Conservation (phyloP, 164 flowering plant species). For the Warburgia ugandensis region DNA sequence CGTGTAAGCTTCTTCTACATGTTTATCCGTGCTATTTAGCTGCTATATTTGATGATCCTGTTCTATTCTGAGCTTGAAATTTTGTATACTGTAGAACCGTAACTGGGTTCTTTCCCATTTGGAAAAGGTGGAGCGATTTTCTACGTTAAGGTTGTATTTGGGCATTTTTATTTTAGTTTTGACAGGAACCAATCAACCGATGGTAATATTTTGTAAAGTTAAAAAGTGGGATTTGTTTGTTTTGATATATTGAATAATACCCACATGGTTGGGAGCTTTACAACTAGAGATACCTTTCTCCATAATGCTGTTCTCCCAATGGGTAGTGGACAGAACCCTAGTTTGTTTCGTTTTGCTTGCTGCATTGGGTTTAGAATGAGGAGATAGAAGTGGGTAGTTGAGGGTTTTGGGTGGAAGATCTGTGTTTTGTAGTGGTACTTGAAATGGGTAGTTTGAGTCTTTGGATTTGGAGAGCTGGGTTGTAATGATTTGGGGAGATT, state of each 20-base stretch:
- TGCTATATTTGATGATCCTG: too few relatives aligned
- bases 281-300: constrained; percentile 54
- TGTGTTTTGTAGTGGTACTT: constrained; percentile 6
- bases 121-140: too few relatives aligned
- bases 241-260: constrained; percentile 25
- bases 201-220: constrained; percentile 17
- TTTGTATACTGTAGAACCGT: constrained; percentile 4
- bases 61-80: background rate
- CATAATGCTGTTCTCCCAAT: constrained; percentile 29
- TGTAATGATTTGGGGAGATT: constrained; percentile 11
- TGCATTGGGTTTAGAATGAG: constrained; percentile 23
- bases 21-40: background rate
- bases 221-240: constrained; percentile 17
- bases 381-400: constrained; percentile 12
- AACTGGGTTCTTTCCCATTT: constrained; percentile 1
- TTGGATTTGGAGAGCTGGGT: constrained; percentile 26
- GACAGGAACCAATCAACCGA: constrained; percentile 6
- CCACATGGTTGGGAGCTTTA: constrained; percentile 33
- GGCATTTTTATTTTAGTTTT: background rate
- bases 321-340: constrained; percentile 8
- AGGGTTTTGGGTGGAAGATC: constrained; percentile 13
- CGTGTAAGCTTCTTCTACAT: background rate
- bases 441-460: constrained; percentile 22
- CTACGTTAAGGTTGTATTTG: too few relatives aligned
- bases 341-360: constrained; percentile 12